phyloP scores from a whole-genome alignment of 495 filamentous ascomycete genomes.

The Tuber magnatum region DNA sequence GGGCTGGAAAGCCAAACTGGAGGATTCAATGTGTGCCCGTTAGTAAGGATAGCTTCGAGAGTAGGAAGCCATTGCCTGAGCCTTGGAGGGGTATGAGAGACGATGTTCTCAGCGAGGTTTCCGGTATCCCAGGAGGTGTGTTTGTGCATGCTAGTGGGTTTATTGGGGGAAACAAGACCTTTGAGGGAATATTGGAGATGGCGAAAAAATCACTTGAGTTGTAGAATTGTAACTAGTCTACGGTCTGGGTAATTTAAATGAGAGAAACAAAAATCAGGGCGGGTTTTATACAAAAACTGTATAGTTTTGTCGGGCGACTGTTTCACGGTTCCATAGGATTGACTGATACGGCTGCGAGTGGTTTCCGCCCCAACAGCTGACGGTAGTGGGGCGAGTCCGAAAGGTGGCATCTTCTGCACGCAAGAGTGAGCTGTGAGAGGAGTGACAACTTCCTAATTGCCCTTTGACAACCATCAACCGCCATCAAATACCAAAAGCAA shows the following conservation, averaged over 20 bases:
- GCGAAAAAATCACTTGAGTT: conserved; percentile 62
- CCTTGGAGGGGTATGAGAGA: conserved; percentile 86
- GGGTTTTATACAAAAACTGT: not conserved
- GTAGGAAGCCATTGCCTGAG: conserved; percentile 81
- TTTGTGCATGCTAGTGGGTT: conserved; percentile 95
- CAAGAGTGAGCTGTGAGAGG: not conserved
- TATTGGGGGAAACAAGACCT: conserved; percentile 88
- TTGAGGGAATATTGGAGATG: conserved; percentile 83
- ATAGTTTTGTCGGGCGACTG: not conserved
- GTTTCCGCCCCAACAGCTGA: not conserved
- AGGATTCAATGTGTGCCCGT: conserved; percentile 81
- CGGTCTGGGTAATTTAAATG: not conserved
- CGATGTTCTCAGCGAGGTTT: conserved; percentile 65
- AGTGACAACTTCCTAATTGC: too few species aligned
- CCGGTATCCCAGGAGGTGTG: conserved; percentile 67
- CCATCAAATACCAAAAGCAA: not conserved
- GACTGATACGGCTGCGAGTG: not conserved
- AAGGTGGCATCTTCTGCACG: not conserved
- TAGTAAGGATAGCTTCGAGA: conserved; percentile 74
- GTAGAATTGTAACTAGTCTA: conserved; percentile 31
- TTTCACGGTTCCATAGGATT: not conserved
- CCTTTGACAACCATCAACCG: too few species aligned
- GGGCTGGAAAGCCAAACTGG: conserved; percentile 60
- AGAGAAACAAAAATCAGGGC: not conserved
- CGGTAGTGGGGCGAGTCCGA: not conserved